phyloP scores from a whole-genome alignment of 371 early-diverging fungal species.

The Coemansia sp. region DNA sequence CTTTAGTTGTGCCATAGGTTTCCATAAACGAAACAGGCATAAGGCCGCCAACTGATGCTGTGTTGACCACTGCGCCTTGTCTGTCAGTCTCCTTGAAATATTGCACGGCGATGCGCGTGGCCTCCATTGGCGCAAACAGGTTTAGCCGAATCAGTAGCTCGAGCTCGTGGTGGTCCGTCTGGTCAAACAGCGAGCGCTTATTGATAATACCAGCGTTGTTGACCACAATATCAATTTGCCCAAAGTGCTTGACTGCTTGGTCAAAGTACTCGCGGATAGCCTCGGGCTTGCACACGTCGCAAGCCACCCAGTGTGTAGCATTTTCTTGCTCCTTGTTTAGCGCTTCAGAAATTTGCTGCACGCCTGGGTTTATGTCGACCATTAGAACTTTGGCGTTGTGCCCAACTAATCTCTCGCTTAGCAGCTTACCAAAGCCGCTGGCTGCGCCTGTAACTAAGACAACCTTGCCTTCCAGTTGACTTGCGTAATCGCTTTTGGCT shows the following conservation, averaged over 20 bases:
- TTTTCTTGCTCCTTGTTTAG: conserved; percentile 33
- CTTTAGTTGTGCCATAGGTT: conserved; percentile 47
- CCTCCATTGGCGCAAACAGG: conserved; percentile 57
- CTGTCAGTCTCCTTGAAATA: conserved; percentile 20
- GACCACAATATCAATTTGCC: conserved; percentile 46
- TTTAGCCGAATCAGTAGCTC: conserved; percentile 56
- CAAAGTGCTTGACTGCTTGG: conserved; percentile 43
- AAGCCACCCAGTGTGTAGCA: conserved; percentile 17
- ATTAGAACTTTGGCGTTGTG: conserved; percentile 50
- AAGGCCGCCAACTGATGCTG: conserved; percentile 42
- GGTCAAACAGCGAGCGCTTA: conserved; percentile 32
- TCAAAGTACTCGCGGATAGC: conserved; percentile 49
- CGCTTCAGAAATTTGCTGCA: conserved; percentile 41
- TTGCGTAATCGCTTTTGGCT: conserved; percentile 10
- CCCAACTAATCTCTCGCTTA: conserved; percentile 39
- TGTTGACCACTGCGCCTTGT: conserved; percentile 53
- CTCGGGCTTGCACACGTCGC: conserved; percentile 51
- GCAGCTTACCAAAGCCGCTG: conserved; percentile 54
- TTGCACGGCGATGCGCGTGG: conserved; percentile 56
- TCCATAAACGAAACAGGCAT: conserved; percentile 53
- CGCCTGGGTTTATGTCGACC: conserved; percentile 49
- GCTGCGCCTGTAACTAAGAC: conserved; percentile 57
- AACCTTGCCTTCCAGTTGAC: conserved; percentile 48
- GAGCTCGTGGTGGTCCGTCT: conserved; percentile 40
- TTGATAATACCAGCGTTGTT: conserved; percentile 61